phyloP scores from a whole-genome alignment of 1,284 basidiomycete genomes.

The Apiotrichum porosum region DNA sequence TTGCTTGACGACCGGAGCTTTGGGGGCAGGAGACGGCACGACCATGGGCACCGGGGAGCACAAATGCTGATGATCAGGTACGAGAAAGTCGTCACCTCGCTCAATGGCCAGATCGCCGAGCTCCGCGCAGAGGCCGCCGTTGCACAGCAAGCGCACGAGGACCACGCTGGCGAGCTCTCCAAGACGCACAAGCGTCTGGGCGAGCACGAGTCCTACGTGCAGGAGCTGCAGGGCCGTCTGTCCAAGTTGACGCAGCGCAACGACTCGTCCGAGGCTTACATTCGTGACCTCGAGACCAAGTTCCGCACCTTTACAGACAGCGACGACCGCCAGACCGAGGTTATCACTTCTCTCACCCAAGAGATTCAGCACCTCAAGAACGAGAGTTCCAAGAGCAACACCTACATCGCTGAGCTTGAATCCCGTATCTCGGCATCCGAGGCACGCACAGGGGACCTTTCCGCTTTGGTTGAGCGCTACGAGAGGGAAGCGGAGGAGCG shows the following conservation, averaged over 20 bases:
- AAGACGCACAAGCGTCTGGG: slow-evolving; percentile 62
- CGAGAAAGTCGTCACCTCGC: slow-evolving; percentile 90
- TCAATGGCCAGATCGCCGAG: slow-evolving; percentile 83
- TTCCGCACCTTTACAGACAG: slow-evolving; percentile 77
- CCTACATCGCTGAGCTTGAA: slow-evolving; percentile 89
- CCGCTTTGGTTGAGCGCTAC: slow-evolving; percentile 66
- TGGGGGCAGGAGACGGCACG: too few species aligned
- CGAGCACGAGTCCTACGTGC: slow-evolving; percentile 79
- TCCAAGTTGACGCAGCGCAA: slow-evolving; percentile 82
- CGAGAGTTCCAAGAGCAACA: slow-evolving; percentile 62
- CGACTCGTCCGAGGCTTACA: slow-evolving; percentile 85
- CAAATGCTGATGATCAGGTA: slow-evolving; percentile 52
- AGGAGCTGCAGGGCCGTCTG: slow-evolving; percentile 74
- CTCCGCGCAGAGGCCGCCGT: slow-evolving; percentile 69
- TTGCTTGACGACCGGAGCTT: not conserved
- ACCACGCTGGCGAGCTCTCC: slow-evolving; percentile 73
- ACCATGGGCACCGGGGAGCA: not conserved
- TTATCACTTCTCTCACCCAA: slow-evolving; percentile 72
- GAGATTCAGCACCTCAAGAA: slow-evolving; percentile 77
- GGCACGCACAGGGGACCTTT: slow-evolving; percentile 64
- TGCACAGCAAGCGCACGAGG: slow-evolving; percentile 56
- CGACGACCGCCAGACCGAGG: slow-evolving; percentile 66
- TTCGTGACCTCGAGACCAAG: slow-evolving; percentile 85
- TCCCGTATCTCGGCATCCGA: slow-evolving; percentile 72
- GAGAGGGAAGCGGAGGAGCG: slow-evolving; percentile 71